These are phyloP conservation scores for Ophiocordyceps polyrhachis-furcata DNA, from an alignment of 2,329 filamentous ascomycete species.

Conservation along the genomic window DNA sequence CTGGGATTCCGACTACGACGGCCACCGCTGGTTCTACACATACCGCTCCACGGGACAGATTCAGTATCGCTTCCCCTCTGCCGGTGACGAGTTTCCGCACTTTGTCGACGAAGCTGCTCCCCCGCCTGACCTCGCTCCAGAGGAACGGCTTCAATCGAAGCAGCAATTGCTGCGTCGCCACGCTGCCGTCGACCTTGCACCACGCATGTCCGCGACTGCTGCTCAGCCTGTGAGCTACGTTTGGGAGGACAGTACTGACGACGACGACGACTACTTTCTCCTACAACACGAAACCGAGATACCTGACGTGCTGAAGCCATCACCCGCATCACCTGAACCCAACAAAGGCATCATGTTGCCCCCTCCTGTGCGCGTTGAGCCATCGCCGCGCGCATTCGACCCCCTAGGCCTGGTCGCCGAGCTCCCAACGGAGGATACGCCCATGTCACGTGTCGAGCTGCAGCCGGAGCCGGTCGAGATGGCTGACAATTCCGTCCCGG, in stretches of 20 bases:
- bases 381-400: constrained; percentile 11
- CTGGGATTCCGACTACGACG: constrained; percentile 41
- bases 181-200: constrained; percentile 1
- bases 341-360: constrained; percentile 7
- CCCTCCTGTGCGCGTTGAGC: constrained; percentile 13
- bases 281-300: too few species aligned
- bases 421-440: constrained; percentile 25
- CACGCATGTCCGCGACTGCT: constrained; percentile 15
- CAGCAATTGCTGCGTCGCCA: constrained; percentile 22
- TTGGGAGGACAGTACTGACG: constrained; percentile 8
- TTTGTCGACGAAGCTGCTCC: constrained; percentile 22
- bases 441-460: constrained; percentile 19
- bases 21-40: constrained; percentile 36
- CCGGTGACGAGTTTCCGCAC: constrained; percentile 39
- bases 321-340: too few species aligned
- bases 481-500: constrained; percentile 17
- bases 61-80: constrained; percentile 37
- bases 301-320: too few species aligned
- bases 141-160: constrained; percentile 33
- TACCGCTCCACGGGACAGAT: constrained; percentile 33
- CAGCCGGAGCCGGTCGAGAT: constrained; percentile 28
- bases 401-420: constrained; percentile 28
- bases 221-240: constrained; percentile 14
- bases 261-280: not conserved
- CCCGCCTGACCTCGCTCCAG: constrained; percentile 24